phyloP scores from a whole-genome alignment of 2,329 filamentous ascomycete species.

The Grosmannia huntii region DNA sequence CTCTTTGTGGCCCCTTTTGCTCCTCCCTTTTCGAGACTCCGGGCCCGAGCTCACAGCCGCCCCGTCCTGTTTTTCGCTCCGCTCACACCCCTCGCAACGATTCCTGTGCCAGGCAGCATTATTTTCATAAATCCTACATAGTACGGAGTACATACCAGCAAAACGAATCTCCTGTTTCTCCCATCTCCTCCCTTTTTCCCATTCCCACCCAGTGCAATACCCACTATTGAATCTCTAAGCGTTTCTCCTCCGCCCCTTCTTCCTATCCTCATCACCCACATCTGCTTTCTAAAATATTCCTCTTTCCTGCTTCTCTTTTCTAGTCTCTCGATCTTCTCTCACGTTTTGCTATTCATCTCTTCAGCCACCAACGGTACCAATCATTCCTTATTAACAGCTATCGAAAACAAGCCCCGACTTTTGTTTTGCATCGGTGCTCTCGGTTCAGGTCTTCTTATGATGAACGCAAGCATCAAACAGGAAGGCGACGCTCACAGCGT shows the following conservation, averaged over 20 bases:
- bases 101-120: not conserved
- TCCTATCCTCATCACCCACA: not conserved
- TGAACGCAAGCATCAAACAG: conserved; percentile 10
- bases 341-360: not conserved
- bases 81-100: not conserved
- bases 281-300: not conserved
- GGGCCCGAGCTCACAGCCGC: not conserved
- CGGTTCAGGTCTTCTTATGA: not conserved
- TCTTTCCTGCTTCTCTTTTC: not conserved
- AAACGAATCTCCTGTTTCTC: not conserved
- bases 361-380: not conserved
- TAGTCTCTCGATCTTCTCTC: not conserved
- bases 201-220: not conserved
- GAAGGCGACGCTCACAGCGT: conserved; percentile 7
- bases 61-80: not conserved
- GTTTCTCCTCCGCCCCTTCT: not conserved
- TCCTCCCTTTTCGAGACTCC: not conserved
- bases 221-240: not conserved
- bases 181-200: not conserved
- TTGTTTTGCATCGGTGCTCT: not conserved
- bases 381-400: not conserved
- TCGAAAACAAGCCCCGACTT: not conserved
- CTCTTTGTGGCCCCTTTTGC: not conserved
- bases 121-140: not conserved
- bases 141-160: too few species aligned